Evolutionary conservation across 1,284 basidiomycete species (phyloP).

Genomic region (Sanghuangporus weigelae): DNA sequence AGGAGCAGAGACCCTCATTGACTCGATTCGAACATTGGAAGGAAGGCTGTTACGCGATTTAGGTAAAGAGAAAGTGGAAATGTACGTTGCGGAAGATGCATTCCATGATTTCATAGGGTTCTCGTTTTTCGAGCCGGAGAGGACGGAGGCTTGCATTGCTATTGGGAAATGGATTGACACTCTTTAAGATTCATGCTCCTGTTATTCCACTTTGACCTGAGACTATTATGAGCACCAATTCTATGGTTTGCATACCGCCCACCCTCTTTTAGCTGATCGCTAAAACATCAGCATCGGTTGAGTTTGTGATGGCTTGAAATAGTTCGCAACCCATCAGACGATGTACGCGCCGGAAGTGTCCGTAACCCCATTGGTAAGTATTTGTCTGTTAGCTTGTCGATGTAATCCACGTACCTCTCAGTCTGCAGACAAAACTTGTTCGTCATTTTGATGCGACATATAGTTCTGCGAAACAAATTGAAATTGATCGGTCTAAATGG

Average conservation of each 20-base stretch:
- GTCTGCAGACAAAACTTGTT: no score
- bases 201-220: background rate
- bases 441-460: no score
- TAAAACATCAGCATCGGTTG: background rate
- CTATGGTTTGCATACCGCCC: no score
- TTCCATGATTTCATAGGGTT: constrained; percentile 21
- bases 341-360: background rate
- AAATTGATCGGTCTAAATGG: no score
- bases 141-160: constrained; percentile 7
- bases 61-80: constrained; percentile 37
- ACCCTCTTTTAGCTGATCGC: background rate
- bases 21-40: constrained; percentile 29
- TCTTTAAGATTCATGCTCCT: background rate
- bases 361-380: background rate
- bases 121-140: constrained; percentile 9
- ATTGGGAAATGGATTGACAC: constrained; percentile 7
- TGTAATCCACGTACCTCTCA: background rate
- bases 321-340: background rate
- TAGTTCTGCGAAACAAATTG: no score
- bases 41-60: constrained; percentile 37
- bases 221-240: background rate
- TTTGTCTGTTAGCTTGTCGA: background rate
- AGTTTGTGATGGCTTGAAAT: background rate
- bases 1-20: constrained; percentile 29
- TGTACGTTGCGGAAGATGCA: constrained; percentile 24